Evolutionary conservation across 2,329 filamentous ascomycete species (phyloP).

Genomic region (Alternaria burnsii): DNA sequence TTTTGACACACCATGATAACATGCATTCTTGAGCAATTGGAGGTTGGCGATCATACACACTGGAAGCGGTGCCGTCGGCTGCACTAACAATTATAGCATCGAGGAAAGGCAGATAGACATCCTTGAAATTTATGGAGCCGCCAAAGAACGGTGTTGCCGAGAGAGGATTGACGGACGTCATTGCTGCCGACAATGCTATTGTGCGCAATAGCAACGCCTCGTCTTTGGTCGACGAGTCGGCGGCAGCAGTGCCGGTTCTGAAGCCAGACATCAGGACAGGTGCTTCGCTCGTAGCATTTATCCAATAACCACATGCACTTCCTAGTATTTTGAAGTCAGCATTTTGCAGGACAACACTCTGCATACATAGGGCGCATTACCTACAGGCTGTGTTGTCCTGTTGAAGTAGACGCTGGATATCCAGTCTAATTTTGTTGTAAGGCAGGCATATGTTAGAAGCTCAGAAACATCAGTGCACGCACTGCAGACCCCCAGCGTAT

Average conservation of each 20-base stretch:
- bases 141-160: conserved; percentile 9
- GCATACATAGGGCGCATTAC: too few species aligned
- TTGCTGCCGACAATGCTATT: too few species aligned
- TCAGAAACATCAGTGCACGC: conserved; percentile 27
- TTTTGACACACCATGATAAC: conserved; percentile 36
- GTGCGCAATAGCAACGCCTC: too few species aligned
- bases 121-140: conserved; percentile 27
- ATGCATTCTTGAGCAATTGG: conserved; percentile 33
- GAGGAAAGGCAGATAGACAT: conserved; percentile 17
- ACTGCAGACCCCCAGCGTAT: conserved; percentile 33
- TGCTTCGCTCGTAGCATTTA: conserved; percentile 25
- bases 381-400: too few species aligned
- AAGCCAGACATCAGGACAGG: conserved; percentile 30
- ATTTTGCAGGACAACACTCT: too few species aligned
- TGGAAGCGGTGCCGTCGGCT: not conserved
- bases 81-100: conserved; percentile 18
- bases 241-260: too few species aligned
- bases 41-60: conserved; percentile 13
- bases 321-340: too few species aligned
- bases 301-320: conserved; percentile 34
- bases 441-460: too few species aligned
- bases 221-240: too few species aligned
- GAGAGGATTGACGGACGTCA: too few species aligned
- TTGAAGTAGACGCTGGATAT: too few species aligned
- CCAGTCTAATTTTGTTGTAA: too few species aligned